Conservation (phyloP, 345 rosid genomes). For the Cardamine occulta region DNA sequence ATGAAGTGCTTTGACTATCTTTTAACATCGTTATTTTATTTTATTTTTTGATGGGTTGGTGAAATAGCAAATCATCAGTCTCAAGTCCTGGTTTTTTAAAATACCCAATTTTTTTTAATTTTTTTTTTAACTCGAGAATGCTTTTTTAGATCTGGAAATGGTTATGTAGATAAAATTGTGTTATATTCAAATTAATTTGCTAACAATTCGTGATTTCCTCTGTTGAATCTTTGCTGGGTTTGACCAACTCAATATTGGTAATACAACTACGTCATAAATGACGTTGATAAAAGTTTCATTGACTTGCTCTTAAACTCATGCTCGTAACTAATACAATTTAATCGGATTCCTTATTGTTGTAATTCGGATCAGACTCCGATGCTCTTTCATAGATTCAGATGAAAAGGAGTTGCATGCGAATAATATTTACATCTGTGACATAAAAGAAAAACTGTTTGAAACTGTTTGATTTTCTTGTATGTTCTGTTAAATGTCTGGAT, state of each 20-base stretch:
- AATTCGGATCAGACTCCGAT: neutral
- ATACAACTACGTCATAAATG: neutral
- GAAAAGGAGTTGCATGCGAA: slow-evolving; percentile 16
- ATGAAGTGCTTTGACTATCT: slow-evolving; percentile 17
- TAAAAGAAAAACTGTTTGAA: too few relatives aligned
- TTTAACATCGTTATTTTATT: slow-evolving; percentile 1
- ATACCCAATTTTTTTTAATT: neutral
- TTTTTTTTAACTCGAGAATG: neutral
- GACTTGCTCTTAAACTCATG: neutral
- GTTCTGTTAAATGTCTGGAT: neutral
- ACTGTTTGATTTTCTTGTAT: too few relatives aligned
- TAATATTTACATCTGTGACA: neutral
- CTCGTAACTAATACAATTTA: neutral
- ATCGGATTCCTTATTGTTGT: neutral
- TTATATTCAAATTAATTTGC: neutral
- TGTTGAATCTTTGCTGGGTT: neutral
- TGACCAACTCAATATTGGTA: slow-evolving; percentile 11
- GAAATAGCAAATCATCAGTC: slow-evolving; percentile 2
- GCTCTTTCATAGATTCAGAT: slow-evolving; percentile 13
- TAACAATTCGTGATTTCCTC: neutral
- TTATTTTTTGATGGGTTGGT: slow-evolving; percentile 23
- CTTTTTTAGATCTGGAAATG: slow-evolving; percentile 18
- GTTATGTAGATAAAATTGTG: neutral
- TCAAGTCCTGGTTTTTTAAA: slow-evolving; percentile 4
- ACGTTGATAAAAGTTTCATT: neutral